Evolutionary conservation across 495 filamentous ascomycete genomes (phyloP).

Genomic region (Amniculicola lignicola): DNA sequence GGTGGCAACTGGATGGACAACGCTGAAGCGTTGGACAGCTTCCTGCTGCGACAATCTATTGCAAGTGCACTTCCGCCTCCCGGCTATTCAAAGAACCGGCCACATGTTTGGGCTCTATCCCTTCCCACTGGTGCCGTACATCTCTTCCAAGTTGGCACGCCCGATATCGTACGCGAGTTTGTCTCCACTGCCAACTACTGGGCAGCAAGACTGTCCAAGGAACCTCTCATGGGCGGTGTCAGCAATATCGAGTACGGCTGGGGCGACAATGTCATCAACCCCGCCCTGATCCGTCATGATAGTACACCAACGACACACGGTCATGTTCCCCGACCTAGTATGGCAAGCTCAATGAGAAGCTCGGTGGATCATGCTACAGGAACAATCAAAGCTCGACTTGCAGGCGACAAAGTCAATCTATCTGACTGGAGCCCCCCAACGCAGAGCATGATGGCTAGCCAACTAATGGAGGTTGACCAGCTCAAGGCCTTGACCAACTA

Average conservation of each 20-base stretch:
- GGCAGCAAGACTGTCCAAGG: slow-evolving; percentile 88
- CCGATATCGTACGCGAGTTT: slow-evolving; percentile 92
- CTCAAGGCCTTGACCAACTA: slow-evolving; percentile 70
- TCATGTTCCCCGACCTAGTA: slow-evolving; percentile 49
- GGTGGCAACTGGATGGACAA: slow-evolving; percentile 97
- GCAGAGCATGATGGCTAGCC: slow-evolving; percentile 81
- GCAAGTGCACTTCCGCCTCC: slow-evolving; percentile 85
- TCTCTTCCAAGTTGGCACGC: slow-evolving; percentile 93
- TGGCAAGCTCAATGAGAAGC: slow-evolving; percentile 70
- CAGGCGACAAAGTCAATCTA: slow-evolving; percentile 81
- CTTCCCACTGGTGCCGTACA: slow-evolving; percentile 91
- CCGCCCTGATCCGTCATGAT: slow-evolving; percentile 53
- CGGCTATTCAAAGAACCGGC: slow-evolving; percentile 85
- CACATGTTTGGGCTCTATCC: slow-evolving; percentile 93
- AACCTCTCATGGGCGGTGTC: slow-evolving; percentile 85
- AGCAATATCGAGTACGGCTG: slow-evolving; percentile 98
- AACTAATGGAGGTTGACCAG: slow-evolving; percentile 75
- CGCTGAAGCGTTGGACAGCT: slow-evolving; percentile 80
- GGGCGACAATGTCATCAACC: slow-evolving; percentile 84
- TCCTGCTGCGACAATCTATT: slow-evolving; percentile 87
- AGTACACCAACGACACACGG: slow-evolving; percentile 41
- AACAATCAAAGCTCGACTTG: slow-evolving; percentile 60
- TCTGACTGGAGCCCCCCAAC: slow-evolving; percentile 91
- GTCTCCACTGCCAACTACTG: slow-evolving; percentile 96
- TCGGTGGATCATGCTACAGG: slow-evolving; percentile 63